Evolutionary conservation across 1,284 basidiomycete species (phyloP).

Genomic region (Amylostereum areolatum): DNA sequence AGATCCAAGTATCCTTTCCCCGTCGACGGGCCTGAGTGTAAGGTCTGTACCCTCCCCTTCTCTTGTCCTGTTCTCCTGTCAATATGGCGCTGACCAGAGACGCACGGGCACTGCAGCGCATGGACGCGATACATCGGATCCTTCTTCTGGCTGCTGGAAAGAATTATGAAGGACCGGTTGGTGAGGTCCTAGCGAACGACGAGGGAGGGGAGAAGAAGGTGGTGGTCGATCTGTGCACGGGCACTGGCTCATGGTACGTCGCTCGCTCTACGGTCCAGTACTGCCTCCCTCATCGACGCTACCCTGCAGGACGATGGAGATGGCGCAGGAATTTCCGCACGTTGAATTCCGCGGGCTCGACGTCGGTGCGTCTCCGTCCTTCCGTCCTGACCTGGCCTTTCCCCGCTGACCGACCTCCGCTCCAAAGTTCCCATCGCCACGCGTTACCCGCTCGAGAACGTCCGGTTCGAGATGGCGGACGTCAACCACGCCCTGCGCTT

Average conservation of each 20-base stretch:
- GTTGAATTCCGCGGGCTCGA: constrained; percentile 64
- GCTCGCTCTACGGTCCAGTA: constrained; percentile 2
- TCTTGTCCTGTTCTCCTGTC: not conserved
- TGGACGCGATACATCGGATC: constrained; percentile 42
- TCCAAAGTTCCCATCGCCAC: constrained; percentile 60
- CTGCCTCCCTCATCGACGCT: constrained; percentile 44
- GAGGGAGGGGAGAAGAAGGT: constrained; percentile 32
- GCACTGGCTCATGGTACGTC: constrained; percentile 62
- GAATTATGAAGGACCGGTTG: constrained; percentile 54
- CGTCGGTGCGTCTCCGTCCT: constrained; percentile 44
- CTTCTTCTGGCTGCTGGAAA: constrained; percentile 40
- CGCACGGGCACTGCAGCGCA: constrained; percentile 58
- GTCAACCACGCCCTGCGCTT: constrained; percentile 46
- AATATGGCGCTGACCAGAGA: constrained; percentile 3
- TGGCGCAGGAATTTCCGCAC: constrained; percentile 58
- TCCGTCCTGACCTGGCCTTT: not conserved
- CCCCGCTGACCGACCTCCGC: constrained; percentile 5
- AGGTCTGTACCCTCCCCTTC: constrained; percentile 32
- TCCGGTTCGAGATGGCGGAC: constrained; percentile 59
- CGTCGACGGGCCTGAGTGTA: constrained; percentile 56
- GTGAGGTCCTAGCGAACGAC: constrained; percentile 42
- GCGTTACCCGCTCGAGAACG: constrained; percentile 50
- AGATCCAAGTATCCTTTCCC: constrained; percentile 59
- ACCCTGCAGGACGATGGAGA: constrained; percentile 56
- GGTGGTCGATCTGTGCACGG: constrained; percentile 65